Percentiles rank a stretch among this genome's conserved stretches.
Conservation (phyloP, 129 eudicot genomes). For the Logfia minima region DNA sequence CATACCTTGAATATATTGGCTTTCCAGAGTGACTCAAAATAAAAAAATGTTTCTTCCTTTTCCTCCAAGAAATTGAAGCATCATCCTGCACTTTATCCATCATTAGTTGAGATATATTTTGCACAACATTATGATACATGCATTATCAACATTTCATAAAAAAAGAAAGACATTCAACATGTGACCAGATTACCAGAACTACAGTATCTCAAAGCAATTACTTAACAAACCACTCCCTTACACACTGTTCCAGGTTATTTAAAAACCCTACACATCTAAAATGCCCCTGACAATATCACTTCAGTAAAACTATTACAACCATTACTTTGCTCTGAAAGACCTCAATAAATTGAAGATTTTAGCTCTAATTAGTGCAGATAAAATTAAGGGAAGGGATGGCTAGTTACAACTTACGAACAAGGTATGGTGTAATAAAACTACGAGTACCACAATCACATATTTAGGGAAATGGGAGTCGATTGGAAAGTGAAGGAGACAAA, state of each 20-base stretch:
- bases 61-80: slow-evolving; percentile 93
- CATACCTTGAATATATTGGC: slow-evolving; percentile 95
- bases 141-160: slow-evolving; percentile 5
- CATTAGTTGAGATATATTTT: slow-evolving; percentile 17
- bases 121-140: slow-evolving; percentile 5
- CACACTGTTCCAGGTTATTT: not conserved
- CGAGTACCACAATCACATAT: slow-evolving; percentile 10
- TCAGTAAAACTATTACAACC: not conserved
- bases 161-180: not conserved
- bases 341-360: not conserved
- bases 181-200: not conserved
- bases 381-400: not conserved
- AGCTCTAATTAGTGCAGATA: not conserved
- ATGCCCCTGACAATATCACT: slow-evolving; percentile 6
- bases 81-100: slow-evolving; percentile 78
- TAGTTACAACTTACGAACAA: slow-evolving; percentile 2
- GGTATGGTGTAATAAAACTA: not conserved
- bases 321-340: slow-evolving; percentile 5
- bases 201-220: not conserved
- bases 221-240: not conserved
- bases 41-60: slow-evolving; percentile 90
- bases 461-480: not conserved
- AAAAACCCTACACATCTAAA: not conserved
- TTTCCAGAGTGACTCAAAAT: slow-evolving; percentile 92
- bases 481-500: slow-evolving; percentile 4